Base-by-base conservation (phyloP, 2,329 filamentous ascomycete species). In the Fusarium incarnatum region DNA sequence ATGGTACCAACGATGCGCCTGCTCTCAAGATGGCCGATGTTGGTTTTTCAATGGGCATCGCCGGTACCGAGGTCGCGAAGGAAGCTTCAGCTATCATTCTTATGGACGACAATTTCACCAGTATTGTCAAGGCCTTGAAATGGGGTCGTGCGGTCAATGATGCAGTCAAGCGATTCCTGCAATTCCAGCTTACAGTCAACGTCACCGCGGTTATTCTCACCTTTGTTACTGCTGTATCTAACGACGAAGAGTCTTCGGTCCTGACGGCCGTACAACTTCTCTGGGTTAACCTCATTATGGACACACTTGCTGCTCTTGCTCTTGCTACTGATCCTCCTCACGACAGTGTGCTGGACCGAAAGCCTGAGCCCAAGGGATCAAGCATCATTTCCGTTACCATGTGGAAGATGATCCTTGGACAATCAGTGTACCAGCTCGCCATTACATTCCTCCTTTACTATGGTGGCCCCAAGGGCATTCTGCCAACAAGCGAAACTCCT, bases 321-420 rank as follows among this genome's bases (percentile, higher is more conserved):
- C 87, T 97, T 56, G 94, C 94, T 3, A 97, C 94, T 3, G 94
- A 97, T 77, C 93, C 94, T n/a, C 94, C 94, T 1, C 92, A 92
- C 15, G 90, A 92, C 55, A 92, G 89, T 72, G 91, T 97, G 27
- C 83, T 97, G 53, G 84, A 97, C 73, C 89, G 94, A 59, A 94
- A 93, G 79, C 87, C 87, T 2, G 87, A 89, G 75, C 84, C 81
- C 63, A 87, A 86, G 75, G 85, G 84, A 25, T 78, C 86, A 6
- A 83, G 85, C 44, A 88, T 89, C 67, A 96, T 98, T 73, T 97
- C 94, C 2, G 84, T 91, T 34, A 94, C 92, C 20, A 98, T 98
- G 95, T 97, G 95, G 95, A 98, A 98, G 85, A 98, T 98, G 95
- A 98, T 98, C 67, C 87, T 97, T 46, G 95, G 94, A 4, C 94